Conservation (phyloP, 805 yeast genomes). For the Yamadazyma philogaea region DNA sequence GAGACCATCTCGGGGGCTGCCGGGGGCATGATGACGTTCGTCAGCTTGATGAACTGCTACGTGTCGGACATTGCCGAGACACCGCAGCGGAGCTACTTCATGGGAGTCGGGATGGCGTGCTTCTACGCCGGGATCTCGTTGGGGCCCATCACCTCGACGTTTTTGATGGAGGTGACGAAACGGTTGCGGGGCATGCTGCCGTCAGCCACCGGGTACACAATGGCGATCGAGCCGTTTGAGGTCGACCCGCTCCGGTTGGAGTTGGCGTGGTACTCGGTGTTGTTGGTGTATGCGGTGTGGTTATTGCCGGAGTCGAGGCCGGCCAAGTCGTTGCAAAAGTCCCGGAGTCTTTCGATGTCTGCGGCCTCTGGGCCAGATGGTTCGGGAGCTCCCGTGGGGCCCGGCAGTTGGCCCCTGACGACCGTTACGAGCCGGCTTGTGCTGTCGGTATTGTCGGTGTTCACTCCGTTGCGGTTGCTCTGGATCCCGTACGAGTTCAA, state of each 20-base stretch:
- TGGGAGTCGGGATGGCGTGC: conserved; percentile 60
- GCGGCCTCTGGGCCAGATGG: too few species aligned
- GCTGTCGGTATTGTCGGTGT: conserved; percentile 17
- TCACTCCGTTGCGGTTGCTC: conserved; percentile 51
- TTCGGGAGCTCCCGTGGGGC: not conserved
- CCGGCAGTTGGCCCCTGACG: not conserved
- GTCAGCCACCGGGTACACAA: not conserved
- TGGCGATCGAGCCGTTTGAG: conserved; percentile 22
- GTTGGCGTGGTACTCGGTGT: conserved; percentile 30
- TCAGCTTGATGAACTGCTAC: conserved; percentile 65
- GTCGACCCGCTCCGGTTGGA: conserved; percentile 31
- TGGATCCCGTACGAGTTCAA: conserved; percentile 47
- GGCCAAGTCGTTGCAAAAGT: conserved; percentile 46
- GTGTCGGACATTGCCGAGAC: conserved; percentile 71
- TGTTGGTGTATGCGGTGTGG: conserved; percentile 24
- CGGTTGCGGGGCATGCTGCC: not conserved
- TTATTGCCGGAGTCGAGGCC: conserved; percentile 67
- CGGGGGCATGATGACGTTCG: conserved; percentile 60
- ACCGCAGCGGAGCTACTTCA: conserved; percentile 50
- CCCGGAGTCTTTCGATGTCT: conserved; percentile 38
- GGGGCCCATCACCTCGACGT: conserved; percentile 63
- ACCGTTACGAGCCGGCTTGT: not conserved
- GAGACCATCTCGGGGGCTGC: conserved; percentile 47
- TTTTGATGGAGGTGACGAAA: conserved; percentile 15
- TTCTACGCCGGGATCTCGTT: conserved; percentile 57